phyloP scores from a whole-genome alignment of 176 grass and related monocot genomes.

The Carex littledalei region DNA sequence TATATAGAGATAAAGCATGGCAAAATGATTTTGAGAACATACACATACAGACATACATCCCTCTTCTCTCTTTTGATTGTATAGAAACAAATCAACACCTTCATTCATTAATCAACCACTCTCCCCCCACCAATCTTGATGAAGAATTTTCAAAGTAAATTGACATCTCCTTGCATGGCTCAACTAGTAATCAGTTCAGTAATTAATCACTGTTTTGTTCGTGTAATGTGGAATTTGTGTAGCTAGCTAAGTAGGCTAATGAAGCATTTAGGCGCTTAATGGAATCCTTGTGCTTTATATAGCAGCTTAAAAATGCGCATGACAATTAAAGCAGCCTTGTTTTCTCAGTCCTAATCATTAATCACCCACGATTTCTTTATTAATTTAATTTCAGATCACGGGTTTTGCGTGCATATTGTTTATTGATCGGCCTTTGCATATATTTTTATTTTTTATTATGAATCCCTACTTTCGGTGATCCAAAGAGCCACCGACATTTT shows the following conservation, averaged over 20 bases:
- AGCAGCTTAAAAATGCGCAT: conserved; percentile 3
- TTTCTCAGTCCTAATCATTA: not conserved
- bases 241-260: not conserved
- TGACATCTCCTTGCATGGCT: conserved; percentile 15
- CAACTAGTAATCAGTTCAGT: not conserved
- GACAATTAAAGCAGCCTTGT: not conserved
- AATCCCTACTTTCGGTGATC: too few relatives aligned
- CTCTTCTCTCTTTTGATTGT: not conserved
- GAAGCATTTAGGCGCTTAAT: not conserved
- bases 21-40: not conserved
- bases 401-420: too few relatives aligned
- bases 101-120: not conserved
- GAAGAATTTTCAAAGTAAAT: not conserved
- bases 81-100: too few relatives aligned
- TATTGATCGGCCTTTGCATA: too few relatives aligned
- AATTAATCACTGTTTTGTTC: not conserved
- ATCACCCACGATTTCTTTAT: too few relatives aligned
- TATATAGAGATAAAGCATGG: not conserved
- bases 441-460: too few relatives aligned
- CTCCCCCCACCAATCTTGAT: not conserved
- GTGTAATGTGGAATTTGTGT: not conserved
- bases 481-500: too few relatives aligned
- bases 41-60: not conserved
- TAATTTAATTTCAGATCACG: too few relatives aligned
- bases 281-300: not conserved